Conservation (phyloP, 1,284 basidiomycete genomes). For the Apiotrichum veenhuisii region DNA sequence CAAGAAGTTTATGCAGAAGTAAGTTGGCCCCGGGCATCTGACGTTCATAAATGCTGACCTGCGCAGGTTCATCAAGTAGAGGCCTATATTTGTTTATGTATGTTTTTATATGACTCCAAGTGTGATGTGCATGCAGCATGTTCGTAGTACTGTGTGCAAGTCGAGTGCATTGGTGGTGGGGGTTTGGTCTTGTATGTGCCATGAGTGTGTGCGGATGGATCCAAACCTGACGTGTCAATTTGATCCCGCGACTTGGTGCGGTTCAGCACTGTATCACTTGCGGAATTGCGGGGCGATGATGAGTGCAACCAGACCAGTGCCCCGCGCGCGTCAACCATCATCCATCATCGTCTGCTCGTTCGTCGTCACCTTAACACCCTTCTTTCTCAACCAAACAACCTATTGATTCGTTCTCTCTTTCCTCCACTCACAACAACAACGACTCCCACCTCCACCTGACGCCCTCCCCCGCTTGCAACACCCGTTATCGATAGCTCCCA, state of each 20-base stretch:
- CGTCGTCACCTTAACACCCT: not conserved
- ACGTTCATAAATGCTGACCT: not conserved
- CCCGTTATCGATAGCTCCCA: constrained; percentile 1
- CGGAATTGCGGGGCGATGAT: not conserved
- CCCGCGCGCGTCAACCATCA: no score
- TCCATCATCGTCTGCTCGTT: not conserved
- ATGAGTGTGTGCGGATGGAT: no score
- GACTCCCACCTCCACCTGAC: not conserved
- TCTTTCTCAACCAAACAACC: not conserved
- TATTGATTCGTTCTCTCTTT: not conserved
- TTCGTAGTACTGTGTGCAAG: not conserved
- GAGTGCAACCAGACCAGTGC: no score
- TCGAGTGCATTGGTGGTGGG: not conserved
- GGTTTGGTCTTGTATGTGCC: no score
- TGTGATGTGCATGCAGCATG: not conserved
- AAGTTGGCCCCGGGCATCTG: constrained; percentile 15
- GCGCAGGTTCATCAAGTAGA: constrained; percentile 16
- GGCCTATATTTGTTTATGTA: not conserved
- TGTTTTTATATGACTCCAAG: not conserved
- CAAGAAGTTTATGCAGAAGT: constrained; percentile 51
- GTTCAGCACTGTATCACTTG: no score
- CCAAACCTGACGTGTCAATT: constrained; percentile 2
- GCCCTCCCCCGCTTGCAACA: not conserved
- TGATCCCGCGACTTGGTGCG: not conserved
- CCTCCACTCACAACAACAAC: not conserved